Evolutionary conservation across 2,329 filamentous ascomycete species (phyloP).

Genomic region (Sporothrix inflata): DNA sequence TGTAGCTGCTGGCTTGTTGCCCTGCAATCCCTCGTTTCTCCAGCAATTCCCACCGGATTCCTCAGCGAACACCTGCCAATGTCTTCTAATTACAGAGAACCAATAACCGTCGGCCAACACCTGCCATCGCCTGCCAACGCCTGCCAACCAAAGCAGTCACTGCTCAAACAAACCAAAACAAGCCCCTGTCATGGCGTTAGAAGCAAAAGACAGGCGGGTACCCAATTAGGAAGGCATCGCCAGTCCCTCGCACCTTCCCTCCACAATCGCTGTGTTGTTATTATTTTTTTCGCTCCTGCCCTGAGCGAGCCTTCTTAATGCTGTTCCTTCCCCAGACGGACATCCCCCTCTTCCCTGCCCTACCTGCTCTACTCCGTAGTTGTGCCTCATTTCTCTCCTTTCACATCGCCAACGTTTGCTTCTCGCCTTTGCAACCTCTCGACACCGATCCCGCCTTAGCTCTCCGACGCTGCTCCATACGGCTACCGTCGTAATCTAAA

Average conservation of each 20-base stretch:
- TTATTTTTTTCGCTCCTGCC: not conserved
- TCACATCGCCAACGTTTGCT: not conserved
- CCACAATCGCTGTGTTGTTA: slow-evolving; percentile 13
- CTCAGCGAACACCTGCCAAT: slow-evolving; percentile 14
- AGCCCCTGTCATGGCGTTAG: slow-evolving; percentile 24
- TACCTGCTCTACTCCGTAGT: not conserved
- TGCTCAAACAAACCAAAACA: slow-evolving; percentile 9
- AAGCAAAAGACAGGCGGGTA: not conserved
- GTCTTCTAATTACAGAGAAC: not conserved
- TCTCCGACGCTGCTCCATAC: not conserved
- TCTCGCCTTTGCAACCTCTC: not conserved
- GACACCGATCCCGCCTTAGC: slow-evolving; percentile 1
- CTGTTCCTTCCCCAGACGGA: not conserved
- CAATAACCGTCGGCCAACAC: not conserved
- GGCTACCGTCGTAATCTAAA: not conserved
- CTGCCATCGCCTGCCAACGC: not conserved
- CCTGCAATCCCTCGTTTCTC: slow-evolving; percentile 23
- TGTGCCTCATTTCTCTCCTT: not conserved
- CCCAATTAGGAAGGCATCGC: slow-evolving; percentile 22
- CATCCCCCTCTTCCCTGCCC: not conserved
- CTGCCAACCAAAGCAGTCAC: not conserved
- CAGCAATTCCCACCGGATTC: slow-evolving; percentile 29
- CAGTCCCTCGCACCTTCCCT: slow-evolving; percentile 9
- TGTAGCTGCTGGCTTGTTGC: not conserved
- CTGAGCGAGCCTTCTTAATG: not conserved